Conservation (phyloP, 2,329 filamentous ascomycete species). For the Pseudohalonectria lignicola region DNA sequence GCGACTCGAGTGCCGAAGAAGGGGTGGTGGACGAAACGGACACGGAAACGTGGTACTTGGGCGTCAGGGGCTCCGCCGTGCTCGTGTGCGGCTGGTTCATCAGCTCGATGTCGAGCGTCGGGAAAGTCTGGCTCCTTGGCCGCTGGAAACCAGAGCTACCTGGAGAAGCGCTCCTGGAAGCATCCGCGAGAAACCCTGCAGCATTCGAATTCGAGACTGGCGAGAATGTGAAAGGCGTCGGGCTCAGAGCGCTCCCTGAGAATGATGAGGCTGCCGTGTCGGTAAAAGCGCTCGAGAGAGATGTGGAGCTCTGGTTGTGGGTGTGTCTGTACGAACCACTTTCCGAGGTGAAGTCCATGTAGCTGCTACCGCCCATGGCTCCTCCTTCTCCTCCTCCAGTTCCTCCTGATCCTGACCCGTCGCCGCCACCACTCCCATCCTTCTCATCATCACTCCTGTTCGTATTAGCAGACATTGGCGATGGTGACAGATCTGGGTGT, state of each 20-base stretch:
- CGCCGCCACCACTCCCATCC: slow-evolving; percentile 34
- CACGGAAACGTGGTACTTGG: slow-evolving; percentile 38
- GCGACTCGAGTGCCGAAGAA: slow-evolving; percentile 40
- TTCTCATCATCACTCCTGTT: slow-evolving; percentile 52
- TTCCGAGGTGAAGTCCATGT: slow-evolving; percentile 47
- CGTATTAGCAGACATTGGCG: slow-evolving; percentile 58
- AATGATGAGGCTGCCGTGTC: slow-evolving; percentile 56
- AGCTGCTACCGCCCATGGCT: slow-evolving; percentile 24
- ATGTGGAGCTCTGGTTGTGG: slow-evolving; percentile 56
- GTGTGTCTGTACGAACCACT: slow-evolving; percentile 42
- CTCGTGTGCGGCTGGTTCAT: slow-evolving; percentile 28
- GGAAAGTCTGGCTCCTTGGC: slow-evolving; percentile 81
- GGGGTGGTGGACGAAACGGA: slow-evolving; percentile 33
- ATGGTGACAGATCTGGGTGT: slow-evolving; percentile 45
- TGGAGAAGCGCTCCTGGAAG: slow-evolving; percentile 21
- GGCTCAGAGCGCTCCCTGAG: slow-evolving; percentile 61
- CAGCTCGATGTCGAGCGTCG: slow-evolving; percentile 55
- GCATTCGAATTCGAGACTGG: slow-evolving; percentile 60
- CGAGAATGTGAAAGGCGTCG: slow-evolving; percentile 64
- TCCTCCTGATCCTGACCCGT: not conserved
- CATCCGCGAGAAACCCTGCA: slow-evolving; percentile 47
- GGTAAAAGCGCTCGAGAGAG: slow-evolving; percentile 56
- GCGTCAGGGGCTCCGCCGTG: slow-evolving; percentile 32
- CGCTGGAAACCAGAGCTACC: slow-evolving; percentile 50
- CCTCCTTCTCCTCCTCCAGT: not conserved